Evolutionary conservation across 2,329 filamentous ascomycete genomes (phyloP), one percentile per base, ranked within the genome.

Genomic region (Lecanosticta acicola): DNA sequence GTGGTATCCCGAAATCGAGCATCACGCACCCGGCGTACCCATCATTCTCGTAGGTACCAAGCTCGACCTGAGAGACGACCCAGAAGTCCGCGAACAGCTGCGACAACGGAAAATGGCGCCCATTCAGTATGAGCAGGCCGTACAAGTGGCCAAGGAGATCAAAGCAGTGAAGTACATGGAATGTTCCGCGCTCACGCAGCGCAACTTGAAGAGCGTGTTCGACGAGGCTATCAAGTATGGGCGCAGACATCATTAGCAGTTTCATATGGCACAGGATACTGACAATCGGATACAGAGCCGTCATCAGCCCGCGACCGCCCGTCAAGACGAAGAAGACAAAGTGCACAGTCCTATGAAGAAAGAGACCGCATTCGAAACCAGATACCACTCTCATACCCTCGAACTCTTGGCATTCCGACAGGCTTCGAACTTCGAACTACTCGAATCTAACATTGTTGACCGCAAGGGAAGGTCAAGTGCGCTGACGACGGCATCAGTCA

Each of bases 41-140:
- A 95, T 97, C 69, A 95, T 97, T 65, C 80, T 97, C 41, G 93
- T 97, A 59, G 91, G 91, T 57, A 97, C 91, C 61, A 97, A 97
- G 79, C 80, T 97, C 50, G 91, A 97, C 75, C 75, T 97, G 67
- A 81, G 91, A 69, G 91, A 97, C 66, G 90, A 97, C 66, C 81
- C 81, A 49, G 79, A 78, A 40, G 95, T 89, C 18, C 76, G 86
- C 56, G 87, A 94, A 59, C 83, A 81, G 56, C 78, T 98, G 60
- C 81, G 87, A 58, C 80, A 87, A 67, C 93, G 94, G 79, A 86
- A 90, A 69, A 96, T 95, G 90, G 85, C 93, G 60, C 88, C 93
- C n/a, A 90, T 97, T 50, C 84, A 87, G 43, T 97, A 94, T 69
- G 88, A 95, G 68, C 87, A 94, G 70, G 93, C 89, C 32, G 77